Evolutionary conservation across 495 filamentous ascomycete genomes (phyloP), one percentile per base, ranked within the genome.

Genomic region (Talaromyces ruber): DNA sequence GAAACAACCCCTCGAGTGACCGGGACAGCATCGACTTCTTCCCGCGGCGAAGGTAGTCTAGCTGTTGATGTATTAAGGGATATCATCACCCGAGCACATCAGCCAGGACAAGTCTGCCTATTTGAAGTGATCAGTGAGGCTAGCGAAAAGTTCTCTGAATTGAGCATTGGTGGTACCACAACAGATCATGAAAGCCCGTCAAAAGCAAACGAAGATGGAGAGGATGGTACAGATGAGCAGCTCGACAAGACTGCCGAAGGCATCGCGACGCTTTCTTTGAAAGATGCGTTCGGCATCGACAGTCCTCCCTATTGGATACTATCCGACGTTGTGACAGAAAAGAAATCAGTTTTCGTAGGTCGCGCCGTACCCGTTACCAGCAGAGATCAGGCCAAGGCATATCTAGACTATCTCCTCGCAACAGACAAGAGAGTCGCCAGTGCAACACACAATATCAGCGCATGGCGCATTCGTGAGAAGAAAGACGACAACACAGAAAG

Each of bases 371-470:
- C 71, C 2, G 91, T 96, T 12, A 73, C 80, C 0, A 88, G 84
- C 7, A 81, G 87, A 3, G 75, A 76, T 3, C 84, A 95, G 73
- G 92, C 90, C 7, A 81, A 85, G 65, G 70, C 71, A 3, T 93
- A 79, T 66, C 64, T 97, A 8, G 79, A 83, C 39, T 85, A 95
- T 67, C 81, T 97, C 14, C 78, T 95, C 2, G 76, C 85, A 21
- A 87, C 83, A 0, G 91, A 98, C 73, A 93, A 89, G 74, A 88
- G 87, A 64, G 87, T 88, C 45, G 86, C 90, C 9, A 83, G 82
- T 45, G 94, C 94, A 9, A 93, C 93, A 62, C 94, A 98, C 72
- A 98, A 97, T 71, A 97, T 97, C 64, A 82, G 78, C 26, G 87
- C 87, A 30, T 88, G 84, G 80, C 79, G 86, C 6, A 86, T 88